Evolutionary conservation across 2,329 filamentous ascomycete species (phyloP).

Genomic region (Hypoxylon sp.): DNA sequence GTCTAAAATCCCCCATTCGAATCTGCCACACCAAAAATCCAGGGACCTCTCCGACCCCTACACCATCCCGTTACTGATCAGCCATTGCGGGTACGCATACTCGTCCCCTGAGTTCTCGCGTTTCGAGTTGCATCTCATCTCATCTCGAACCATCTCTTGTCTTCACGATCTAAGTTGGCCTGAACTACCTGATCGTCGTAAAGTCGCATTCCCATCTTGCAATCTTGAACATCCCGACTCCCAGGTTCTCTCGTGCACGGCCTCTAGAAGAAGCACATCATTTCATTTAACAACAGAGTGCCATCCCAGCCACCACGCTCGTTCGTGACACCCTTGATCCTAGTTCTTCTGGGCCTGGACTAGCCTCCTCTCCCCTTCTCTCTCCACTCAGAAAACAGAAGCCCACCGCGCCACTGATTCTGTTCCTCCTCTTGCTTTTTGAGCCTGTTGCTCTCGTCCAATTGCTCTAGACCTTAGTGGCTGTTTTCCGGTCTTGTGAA

Average conservation of each 20-base stretch:
- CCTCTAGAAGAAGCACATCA: slow-evolving; percentile 40
- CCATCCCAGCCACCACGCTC: slow-evolving; percentile 38
- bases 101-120: slow-evolving; percentile 2
- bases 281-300: slow-evolving; percentile 44
- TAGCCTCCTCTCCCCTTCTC: slow-evolving; percentile 25
- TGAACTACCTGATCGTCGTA: slow-evolving; percentile 16
- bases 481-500: slow-evolving; percentile 30
- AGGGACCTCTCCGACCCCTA: slow-evolving; percentile 37
- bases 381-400: slow-evolving; percentile 42
- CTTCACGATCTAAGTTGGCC: not conserved
- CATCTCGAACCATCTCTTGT: not conserved
- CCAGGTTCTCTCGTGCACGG: slow-evolving; percentile 40
- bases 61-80: slow-evolving; percentile 4
- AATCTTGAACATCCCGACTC: slow-evolving; percentile 34
- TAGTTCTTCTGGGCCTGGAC: slow-evolving; percentile 33
- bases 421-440: slow-evolving; percentile 41
- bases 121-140: slow-evolving; percentile 19
- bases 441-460: slow-evolving; percentile 18
- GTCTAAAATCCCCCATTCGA: slow-evolving; percentile 13
- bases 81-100: slow-evolving; percentile 11
- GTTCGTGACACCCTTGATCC: slow-evolving; percentile 44
- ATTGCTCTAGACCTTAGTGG: slow-evolving; percentile 27
- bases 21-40: slow-evolving; percentile 25
- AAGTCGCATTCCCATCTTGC: slow-evolving; percentile 32
- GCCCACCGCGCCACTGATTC: slow-evolving; percentile 40